Evolutionary conservation across 768 basidiomycete species (phyloP).

Genomic region (Lentinula sp.): DNA sequence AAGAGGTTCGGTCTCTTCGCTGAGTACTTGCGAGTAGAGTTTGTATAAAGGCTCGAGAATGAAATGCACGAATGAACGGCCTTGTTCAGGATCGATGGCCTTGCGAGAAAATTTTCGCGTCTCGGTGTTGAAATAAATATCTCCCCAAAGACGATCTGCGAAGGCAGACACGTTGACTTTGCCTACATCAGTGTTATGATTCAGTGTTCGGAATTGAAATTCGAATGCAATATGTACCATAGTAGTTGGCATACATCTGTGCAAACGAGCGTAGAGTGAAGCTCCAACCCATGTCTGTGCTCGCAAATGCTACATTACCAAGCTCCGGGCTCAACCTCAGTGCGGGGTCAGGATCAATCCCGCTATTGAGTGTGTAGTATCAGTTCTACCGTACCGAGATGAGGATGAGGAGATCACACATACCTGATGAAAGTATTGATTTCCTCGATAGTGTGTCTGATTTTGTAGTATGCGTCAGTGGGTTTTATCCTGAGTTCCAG

Average conservation of each 20-base stretch:
- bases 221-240: conserved; percentile 42
- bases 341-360: conserved; percentile 85
- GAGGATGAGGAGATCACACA: neutral
- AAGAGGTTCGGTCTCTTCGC: conserved; percentile 87
- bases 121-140: conserved; percentile 88
- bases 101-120: conserved; percentile 88
- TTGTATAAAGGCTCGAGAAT: conserved; percentile 96
- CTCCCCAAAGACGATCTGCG: conserved; percentile 93
- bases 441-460: conserved; percentile 98
- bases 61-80: conserved; percentile 91
- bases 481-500: conserved; percentile 95
- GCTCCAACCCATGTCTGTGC: conserved; percentile 96
- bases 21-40: conserved; percentile 90
- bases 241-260: conserved; percentile 92
- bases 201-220: neutral
- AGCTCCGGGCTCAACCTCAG: conserved; percentile 88
- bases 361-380: conserved; percentile 27
- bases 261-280: conserved; percentile 94
- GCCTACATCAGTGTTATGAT: conserved; percentile 32
- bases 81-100: conserved; percentile 68
- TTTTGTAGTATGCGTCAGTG: conserved; percentile 96
- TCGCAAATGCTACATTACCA: conserved; percentile 96
- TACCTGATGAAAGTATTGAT: conserved; percentile 95
- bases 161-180: conserved; percentile 80
- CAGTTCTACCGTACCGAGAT: neutral